Conservation (phyloP, 2,329 filamentous ascomycete species). For the Xylariaceae sp. region DNA sequence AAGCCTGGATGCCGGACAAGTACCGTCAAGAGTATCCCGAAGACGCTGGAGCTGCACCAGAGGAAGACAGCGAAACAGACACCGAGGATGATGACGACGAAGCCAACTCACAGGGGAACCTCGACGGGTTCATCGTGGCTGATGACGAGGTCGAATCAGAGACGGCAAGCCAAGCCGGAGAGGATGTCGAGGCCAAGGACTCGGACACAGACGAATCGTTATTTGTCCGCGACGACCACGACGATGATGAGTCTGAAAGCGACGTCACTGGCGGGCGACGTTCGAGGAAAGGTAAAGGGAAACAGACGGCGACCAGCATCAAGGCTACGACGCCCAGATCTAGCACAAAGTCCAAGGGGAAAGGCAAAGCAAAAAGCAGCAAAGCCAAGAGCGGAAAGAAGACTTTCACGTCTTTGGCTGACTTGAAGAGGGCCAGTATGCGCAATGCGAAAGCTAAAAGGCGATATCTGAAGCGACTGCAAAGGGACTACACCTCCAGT, state of each 20-base stretch:
- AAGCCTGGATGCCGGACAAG: too few species aligned
- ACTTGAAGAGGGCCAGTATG: slow-evolving; percentile 17
- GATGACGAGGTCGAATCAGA: slow-evolving; percentile 16
- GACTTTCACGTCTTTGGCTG: too few species aligned
- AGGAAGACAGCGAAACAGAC: slow-evolving; percentile 4
- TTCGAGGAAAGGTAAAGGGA: slow-evolving; percentile 13
- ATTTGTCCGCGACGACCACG: not conserved
- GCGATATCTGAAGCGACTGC: slow-evolving; percentile 18
- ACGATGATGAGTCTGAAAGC: slow-evolving; percentile 10
- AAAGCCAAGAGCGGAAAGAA: slow-evolving; percentile 7
- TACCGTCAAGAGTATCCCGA: too few species aligned
- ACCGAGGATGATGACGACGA: slow-evolving; percentile 5
- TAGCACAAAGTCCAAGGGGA: too few species aligned
- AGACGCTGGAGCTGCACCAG: too few species aligned
- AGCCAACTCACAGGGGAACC: not conserved
- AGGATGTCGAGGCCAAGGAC: slow-evolving; percentile 17
- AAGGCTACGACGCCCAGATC: too few species aligned
- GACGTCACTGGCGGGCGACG: slow-evolving; percentile 2
- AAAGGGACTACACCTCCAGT: slow-evolving; percentile 21
- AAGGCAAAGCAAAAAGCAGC: slow-evolving; percentile 10
- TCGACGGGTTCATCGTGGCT: not conserved
- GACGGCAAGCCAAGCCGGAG: slow-evolving; percentile 11
- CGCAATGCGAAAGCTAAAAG: slow-evolving; percentile 17
- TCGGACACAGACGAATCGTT: slow-evolving; percentile 19
- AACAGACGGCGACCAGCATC: slow-evolving; percentile 7